Conservation (phyloP, 192 early-diverging fungal genomes). For the Coemansia sp. region DNA sequence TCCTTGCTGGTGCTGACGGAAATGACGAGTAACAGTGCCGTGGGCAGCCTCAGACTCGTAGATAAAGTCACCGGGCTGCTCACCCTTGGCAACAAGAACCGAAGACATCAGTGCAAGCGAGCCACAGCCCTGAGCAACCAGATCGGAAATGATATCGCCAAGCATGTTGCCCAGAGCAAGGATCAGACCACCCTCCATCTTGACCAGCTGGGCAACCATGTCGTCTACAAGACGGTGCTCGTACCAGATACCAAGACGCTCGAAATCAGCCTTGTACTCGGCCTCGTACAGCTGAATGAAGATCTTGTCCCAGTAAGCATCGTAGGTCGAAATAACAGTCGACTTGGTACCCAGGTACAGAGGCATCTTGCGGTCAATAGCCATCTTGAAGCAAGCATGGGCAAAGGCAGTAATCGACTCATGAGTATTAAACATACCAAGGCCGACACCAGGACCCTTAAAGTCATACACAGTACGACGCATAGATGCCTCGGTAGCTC, state of each 20-base stretch:
- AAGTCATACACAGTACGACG: conserved; percentile 83
- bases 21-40: conserved; percentile 94
- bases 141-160: conserved; percentile 94
- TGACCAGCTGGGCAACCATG: conserved; percentile 97
- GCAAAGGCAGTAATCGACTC: conserved; percentile 94
- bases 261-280: conserved; percentile 81
- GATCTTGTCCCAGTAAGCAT: conserved; percentile 98
- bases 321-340: conserved; percentile 95
- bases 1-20: conserved; percentile 95
- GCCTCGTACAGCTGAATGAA: conserved; percentile 87
- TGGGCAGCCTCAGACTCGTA: conserved; percentile 96
- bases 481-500: conserved; percentile 63
- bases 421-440: conserved; percentile 96
- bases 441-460: conserved; percentile 80
- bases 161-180: conserved; percentile 97
- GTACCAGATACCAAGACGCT: conserved; percentile 89
- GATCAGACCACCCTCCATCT: conserved; percentile 90
- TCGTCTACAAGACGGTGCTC: conserved; percentile 98
- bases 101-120: conserved; percentile 96
- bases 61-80: conserved; percentile 69
- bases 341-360: conserved; percentile 97
- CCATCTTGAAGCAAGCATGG: conserved; percentile 92
- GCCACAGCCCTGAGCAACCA: conserved; percentile 96
- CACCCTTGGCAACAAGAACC: conserved; percentile 89
- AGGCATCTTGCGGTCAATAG: conserved; percentile 85